Conservation (phyloP, 2,329 filamentous ascomycete species). For the Claviceps digitariae region DNA sequence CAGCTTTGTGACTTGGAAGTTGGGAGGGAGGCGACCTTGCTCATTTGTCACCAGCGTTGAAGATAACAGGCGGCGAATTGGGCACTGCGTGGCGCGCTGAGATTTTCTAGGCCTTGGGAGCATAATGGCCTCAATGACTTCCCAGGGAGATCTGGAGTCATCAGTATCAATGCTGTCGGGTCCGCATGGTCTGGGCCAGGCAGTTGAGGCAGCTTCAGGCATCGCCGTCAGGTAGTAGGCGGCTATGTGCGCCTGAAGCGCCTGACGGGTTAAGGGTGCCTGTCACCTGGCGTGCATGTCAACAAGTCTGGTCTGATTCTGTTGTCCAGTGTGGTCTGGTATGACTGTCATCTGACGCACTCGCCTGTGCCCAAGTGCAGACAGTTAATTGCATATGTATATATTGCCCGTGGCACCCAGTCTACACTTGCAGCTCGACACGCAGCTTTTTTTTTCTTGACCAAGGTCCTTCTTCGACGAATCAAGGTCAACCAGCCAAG, state of each 20-base stretch:
- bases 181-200: neutral
- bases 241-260: neutral
- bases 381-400: too few species aligned
- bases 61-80: neutral
- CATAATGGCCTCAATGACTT: too few species aligned
- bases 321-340: neutral
- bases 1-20: neutral
- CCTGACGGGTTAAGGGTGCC: neutral
- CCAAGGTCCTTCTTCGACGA: neutral
- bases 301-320: neutral
- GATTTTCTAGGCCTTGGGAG: neutral
- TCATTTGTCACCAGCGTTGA: constrained; percentile 2
- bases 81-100: constrained; percentile 1
- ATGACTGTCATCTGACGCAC: neutral
- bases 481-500: neutral
- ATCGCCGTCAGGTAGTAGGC: neutral
- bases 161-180: neutral
- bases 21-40: neutral
- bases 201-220: neutral
- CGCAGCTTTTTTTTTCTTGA: neutral
- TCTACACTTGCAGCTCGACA: neutral
- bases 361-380: neutral
- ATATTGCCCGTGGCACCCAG: neutral
- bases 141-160: too few species aligned
- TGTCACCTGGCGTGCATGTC: neutral